Base-by-base conservation (phyloP, 306 rosid genomes). In the Casuarina cunninghamiana region DNA sequence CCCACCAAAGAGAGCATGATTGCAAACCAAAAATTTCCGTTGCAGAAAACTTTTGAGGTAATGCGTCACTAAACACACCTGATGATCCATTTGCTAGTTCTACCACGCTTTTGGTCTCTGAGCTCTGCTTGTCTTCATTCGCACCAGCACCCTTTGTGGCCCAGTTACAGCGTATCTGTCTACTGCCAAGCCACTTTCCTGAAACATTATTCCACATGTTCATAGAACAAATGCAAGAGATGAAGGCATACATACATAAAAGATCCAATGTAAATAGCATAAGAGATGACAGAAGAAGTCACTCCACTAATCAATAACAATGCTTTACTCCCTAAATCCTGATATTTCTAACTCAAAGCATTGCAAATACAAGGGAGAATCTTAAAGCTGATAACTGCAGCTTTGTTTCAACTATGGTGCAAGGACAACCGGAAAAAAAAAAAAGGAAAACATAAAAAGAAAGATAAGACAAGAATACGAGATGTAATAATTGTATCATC, bases 111-210 rank as follows among this genome's bases (percentile, higher is more conserved):
- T 95, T 95, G 38, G 86, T 74, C 44, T 95, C 99, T 67, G 93
- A 83, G 78, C 77, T 90, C 86, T 84, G 93, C 85, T 89, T 93
- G 80, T 95, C 99, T 46, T 93, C 99, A 71, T 44, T 91, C 50
- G 90, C 67, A 26, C 76, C 90, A 74, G 99, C 97, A 81, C 97
- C 99, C 85, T 95, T 95, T 51, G 96, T 88, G 63, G 99, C 99
- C 99, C 99, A 95, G 84, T 95, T 95, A 79, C 97, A 95, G 26
- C 97, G 97, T 74, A 93, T 95, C 83, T 93, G 99, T 74, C 99
- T 87, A 77, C 97, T 95, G 71, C 97, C 97, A 69, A 95, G 97
- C 99, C 99, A 95, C 83, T 95, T 95, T 51, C 97, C 99, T 95
- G 83, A 43, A 80, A 57, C 77, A 73, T 46, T 75, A 10, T 53